These are phyloP conservation scores for Arabis hirsuta DNA, from an alignment of 345 rosid species.

Conservation along the genomic window DNA sequence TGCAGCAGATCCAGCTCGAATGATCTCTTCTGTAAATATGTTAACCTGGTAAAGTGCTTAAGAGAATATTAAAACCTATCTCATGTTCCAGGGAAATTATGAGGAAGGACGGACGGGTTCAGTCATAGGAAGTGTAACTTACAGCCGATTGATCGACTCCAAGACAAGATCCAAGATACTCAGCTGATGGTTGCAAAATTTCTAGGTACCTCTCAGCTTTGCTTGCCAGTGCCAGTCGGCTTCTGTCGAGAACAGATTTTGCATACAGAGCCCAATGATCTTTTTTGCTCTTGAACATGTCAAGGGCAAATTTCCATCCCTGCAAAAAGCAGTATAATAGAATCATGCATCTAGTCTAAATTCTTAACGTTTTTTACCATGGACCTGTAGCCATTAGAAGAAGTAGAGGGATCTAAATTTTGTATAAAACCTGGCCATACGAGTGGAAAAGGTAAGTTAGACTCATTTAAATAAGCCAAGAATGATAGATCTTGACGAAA, in stretches of 20 bases:
- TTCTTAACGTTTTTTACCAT: constrained; percentile 20
- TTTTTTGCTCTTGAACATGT: constrained; percentile 60
- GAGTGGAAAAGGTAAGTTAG: constrained; percentile 5
- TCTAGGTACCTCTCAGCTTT: constrained; percentile 88
- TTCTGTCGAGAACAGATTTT: constrained; percentile 94
- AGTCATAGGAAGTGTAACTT: constrained; percentile 47
- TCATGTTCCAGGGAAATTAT: constrained; percentile 16
- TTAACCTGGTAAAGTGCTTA: constrained; percentile 57
- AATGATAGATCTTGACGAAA: constrained; percentile 17
- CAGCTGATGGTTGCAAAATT: constrained; percentile 93
- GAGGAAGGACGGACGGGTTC: constrained; percentile 14
- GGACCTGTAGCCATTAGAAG: constrained; percentile 10
- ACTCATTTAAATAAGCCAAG: constrained; percentile 1
- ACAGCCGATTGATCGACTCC: constrained; percentile 89
- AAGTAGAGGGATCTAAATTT: constrained; percentile 1
- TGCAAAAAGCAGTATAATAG: constrained; percentile 45
- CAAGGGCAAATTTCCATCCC: constrained; percentile 86
- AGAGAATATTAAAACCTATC: background rate
- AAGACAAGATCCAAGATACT: constrained; percentile 89
- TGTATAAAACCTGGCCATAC: background rate
- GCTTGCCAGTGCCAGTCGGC: constrained; percentile 83
- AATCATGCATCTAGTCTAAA: constrained; percentile 23
- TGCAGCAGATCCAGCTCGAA: constrained; percentile 99
- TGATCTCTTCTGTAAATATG: constrained; percentile 94
- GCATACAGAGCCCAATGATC: constrained; percentile 89